These are phyloP conservation scores for Aspergillus ellipticus DNA, from an alignment of 495 filamentous ascomycete genomes.

Conservation along the genomic window DNA sequence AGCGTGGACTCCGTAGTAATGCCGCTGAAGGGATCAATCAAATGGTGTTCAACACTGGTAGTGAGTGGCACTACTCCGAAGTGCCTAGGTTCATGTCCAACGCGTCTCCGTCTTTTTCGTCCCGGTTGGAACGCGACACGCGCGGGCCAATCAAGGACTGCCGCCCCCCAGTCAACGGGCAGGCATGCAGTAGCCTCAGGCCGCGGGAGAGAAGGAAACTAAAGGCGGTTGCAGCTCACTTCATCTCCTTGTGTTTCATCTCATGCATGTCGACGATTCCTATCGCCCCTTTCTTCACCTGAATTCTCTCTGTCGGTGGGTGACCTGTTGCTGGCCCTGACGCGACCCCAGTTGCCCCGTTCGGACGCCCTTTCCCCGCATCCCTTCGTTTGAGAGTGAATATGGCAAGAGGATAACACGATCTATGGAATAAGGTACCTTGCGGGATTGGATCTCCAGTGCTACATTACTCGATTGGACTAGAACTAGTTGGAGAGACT, in stretches of 20 bases:
- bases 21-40: no score
- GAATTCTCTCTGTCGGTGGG: not conserved
- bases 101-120: not conserved
- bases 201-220: not conserved
- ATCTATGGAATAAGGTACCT: not conserved
- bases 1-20: no score
- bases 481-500: no score
- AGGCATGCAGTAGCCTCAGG: not conserved
- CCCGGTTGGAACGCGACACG: constrained; percentile 30
- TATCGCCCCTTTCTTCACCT: constrained; percentile 1
- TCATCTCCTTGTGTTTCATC: constrained; percentile 4
- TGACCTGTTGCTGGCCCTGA: not conserved
- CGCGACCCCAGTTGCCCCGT: not conserved
- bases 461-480: not conserved
- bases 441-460: not conserved
- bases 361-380: constrained; percentile 13
- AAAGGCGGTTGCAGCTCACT: not conserved
- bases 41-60: no score
- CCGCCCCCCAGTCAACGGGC: not conserved
- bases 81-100: not conserved
- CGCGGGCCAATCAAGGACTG: constrained; percentile 10
- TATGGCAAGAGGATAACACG: constrained; percentile 12
- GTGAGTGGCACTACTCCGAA: no score
- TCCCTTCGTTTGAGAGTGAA: constrained; percentile 7
- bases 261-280: constrained; percentile 1